Base-by-base conservation (phyloP, 2,329 filamentous ascomycete genomes). In the Neocatenulostroma microsporum region DNA sequence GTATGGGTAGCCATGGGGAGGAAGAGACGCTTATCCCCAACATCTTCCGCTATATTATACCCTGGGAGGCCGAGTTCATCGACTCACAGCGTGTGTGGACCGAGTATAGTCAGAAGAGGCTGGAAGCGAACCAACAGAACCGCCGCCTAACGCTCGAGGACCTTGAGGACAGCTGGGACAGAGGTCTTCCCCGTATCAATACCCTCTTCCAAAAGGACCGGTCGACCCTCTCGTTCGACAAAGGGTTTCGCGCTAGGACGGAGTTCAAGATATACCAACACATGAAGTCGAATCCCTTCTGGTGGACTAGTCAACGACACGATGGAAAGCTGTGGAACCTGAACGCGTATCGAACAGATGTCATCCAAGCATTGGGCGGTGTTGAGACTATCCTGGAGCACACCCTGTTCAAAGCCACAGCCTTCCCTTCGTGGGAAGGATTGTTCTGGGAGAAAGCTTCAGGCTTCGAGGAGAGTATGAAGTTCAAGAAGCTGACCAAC, bases 211-310 rank as follows among this genome's bases (percentile, higher is more conserved):
- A 98, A 61, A 98, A 98, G 62, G 91, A 98, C 53, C 76, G 91
- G 54, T 95, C 87, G 61, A 98, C 91, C 0, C 73, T 98, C 46
- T 94, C 86, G 55, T 98, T 98, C 56, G 91, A 98, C 68, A 98
- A 98, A 66, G 91, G 91, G 37, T 98, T 96, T 80, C 82, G 91
- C 50, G 80, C 88, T 11, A 76, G 91, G 37, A 86, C 89, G 10
- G 91, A 98, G 61, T 98, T 98, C 71, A 98, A 98, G 71, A 80
- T 91, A 19, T 98, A n/a, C n/a, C n/a, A n/a, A n/a, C n/a, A n/a
- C n/a, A n/a, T n/a, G n/a, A n/a, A n/a, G n/a, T n/a, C n/a, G n/a
- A n/a, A n/a, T n/a, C n/a, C n/a, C n/a, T n/a, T n/a, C n/a, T n/a
- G n/a, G n/a, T n/a, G n/a, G 91, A 98, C 91, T 3, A 94, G 84